phyloP scores from a whole-genome alignment of 768 basidiomycete species.

The Phlebiopsis flavidoalba region DNA sequence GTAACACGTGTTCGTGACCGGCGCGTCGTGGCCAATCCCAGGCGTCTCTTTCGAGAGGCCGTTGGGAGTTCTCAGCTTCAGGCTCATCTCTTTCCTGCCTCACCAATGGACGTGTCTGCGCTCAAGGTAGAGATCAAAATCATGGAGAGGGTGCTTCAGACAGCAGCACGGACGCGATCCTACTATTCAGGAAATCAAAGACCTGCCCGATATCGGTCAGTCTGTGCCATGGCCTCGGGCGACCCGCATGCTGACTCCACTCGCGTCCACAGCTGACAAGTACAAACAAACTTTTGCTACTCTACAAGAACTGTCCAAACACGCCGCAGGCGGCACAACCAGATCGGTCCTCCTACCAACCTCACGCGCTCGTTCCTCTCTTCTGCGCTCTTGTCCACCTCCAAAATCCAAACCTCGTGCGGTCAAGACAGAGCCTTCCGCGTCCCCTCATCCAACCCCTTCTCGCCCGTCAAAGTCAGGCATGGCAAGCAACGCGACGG shows the following conservation, averaged over 20 bases:
- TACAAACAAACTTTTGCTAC: too few relatives aligned
- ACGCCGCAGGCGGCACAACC: neutral
- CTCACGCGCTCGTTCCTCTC: constrained; percentile 26
- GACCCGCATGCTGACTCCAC: constrained; percentile 15
- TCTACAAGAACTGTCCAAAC: constrained; percentile 68
- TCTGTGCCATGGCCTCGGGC: constrained; percentile 12
- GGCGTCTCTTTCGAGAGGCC: constrained; percentile 1
- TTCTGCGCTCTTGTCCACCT: constrained; percentile 27
- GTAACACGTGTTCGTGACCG: constrained; percentile 3
- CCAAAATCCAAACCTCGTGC: constrained; percentile 37
- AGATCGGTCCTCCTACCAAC: constrained; percentile 25
- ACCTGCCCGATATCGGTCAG: constrained; percentile 58
- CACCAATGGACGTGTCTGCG: constrained; percentile 36
- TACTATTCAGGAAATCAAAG: constrained; percentile 66
- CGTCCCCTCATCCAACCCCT: constrained; percentile 66
- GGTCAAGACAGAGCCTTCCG: constrained; percentile 45
- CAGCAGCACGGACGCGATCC: constrained; percentile 51
- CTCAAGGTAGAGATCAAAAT: constrained; percentile 69
- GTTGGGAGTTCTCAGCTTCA: too few relatives aligned
- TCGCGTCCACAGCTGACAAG: constrained; percentile 53
- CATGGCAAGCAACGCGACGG: constrained; percentile 33
- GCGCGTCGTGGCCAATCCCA: constrained; percentile 4
- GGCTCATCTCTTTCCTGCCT: constrained; percentile 3
- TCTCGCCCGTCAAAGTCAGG: constrained; percentile 71
- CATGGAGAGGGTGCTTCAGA: constrained; percentile 72